Evolutionary conservation across 2,329 filamentous ascomycete species (phyloP), one percentile per base, ranked within the genome.

Genomic region (Penicillium janthinellum): DNA sequence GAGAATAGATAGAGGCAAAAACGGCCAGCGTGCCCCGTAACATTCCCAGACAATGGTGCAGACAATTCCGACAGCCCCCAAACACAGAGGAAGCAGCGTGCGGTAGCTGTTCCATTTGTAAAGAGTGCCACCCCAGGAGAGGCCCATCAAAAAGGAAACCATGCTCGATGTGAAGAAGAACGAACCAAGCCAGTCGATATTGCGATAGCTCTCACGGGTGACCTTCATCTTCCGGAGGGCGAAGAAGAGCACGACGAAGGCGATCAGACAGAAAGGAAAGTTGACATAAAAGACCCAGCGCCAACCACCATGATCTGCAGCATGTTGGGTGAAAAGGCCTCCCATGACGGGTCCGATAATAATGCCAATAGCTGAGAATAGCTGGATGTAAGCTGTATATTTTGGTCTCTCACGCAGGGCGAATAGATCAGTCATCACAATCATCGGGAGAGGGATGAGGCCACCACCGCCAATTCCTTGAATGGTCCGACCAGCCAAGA

Each of bases 381-480:
- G 39, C 25, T 53, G 51, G 4, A 53, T 57, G 38, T 63, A 61
- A 1, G 56, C 61, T 56, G 70, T 72, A 52, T 67, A 72, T 53
- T 62, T 65, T 5, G 65, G 67, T 12, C 71, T 65, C 37, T 70
- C 64, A 12, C 70, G 67, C 42, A 73, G 55, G 1, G 70, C 69
- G 6, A 78, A 71, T 12, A 79, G 63, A 57, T 81, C 78, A 3
- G 73, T 74, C 38, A 78, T 69, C 45, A 80, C 73, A 22, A 79
- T 66, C 38, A 75, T 70, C 28, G 75, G 74, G 6, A 79, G 64
- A 0, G 69, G 70, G 48, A 75, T 73, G 28, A 79, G 73, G 1
- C 78, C 78, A 1, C 78, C 77, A 11, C 76, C 78, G 4, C 78
- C 78, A n/a, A 78, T 65, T 4, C 79, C 78, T 63, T 81, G 78